Conservation (phyloP, 2,329 filamentous ascomycete genomes). For the Ceratocystis smalleyi region DNA sequence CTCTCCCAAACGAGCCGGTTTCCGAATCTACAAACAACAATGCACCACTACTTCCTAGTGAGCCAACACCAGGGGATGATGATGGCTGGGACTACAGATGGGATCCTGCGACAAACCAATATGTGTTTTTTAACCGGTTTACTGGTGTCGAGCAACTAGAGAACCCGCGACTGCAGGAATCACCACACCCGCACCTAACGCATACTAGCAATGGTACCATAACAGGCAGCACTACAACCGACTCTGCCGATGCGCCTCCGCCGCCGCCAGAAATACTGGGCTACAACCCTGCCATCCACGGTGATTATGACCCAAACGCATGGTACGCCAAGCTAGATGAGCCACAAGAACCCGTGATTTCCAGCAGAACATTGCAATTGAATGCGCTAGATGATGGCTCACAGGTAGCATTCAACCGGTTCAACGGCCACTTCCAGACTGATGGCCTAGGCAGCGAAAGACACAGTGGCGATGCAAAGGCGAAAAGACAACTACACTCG, state of each 20-base stretch:
- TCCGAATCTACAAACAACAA: slow-evolving; percentile 10
- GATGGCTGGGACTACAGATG: slow-evolving; percentile 74
- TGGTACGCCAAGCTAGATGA: slow-evolving; percentile 59
- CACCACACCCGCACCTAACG: background rate
- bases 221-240: slow-evolving; percentile 22
- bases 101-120: slow-evolving; percentile 52
- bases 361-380: slow-evolving; percentile 23
- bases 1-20: slow-evolving; percentile 16
- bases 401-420: slow-evolving; percentile 73
- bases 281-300: slow-evolving; percentile 93
- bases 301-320: slow-evolving; percentile 90
- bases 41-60: slow-evolving; percentile 29
- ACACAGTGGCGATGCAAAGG: slow-evolving; percentile 78
- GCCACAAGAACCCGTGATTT: slow-evolving; percentile 20
- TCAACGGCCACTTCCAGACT: slow-evolving; percentile 70
- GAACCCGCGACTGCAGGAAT: slow-evolving; percentile 56
- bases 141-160: slow-evolving; percentile 67
- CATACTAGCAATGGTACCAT: slow-evolving; percentile 20
- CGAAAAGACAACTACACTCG: slow-evolving; percentile 72
- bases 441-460: slow-evolving; percentile 52
- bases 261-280: slow-evolving; percentile 30
- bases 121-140: slow-evolving; percentile 74
- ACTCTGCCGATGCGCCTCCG: slow-evolving; percentile 16
- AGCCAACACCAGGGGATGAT: slow-evolving; percentile 41
- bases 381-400: slow-evolving; percentile 23